Percentiles rank a stretch among this genome's conserved stretches.
These are phyloP conservation scores for Entomortierella lignicola DNA, from an alignment of 192 early-diverging fungal species.

Conservation along the genomic window DNA sequence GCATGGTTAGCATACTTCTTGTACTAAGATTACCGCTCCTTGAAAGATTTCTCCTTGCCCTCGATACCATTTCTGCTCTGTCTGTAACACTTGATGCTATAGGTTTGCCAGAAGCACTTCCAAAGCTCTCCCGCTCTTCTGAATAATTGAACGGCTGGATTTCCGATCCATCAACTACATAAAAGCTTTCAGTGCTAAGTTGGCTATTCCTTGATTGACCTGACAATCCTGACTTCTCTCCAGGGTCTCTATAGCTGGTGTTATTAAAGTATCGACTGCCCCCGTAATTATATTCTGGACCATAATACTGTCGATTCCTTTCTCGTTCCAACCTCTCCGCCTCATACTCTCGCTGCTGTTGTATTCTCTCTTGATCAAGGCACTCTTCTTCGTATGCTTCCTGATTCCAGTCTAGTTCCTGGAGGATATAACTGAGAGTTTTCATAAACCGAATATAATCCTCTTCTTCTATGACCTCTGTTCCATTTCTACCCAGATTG, in stretches of 20 bases:
- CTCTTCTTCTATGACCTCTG: slow-evolving; percentile 41
- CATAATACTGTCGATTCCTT: slow-evolving; percentile 4
- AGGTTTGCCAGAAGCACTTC: not conserved
- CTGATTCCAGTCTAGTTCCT: slow-evolving; percentile 56
- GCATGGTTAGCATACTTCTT: slow-evolving; percentile 28
- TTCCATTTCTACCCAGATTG: not conserved
- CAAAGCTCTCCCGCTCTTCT: not conserved
- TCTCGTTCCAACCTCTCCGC: not conserved
- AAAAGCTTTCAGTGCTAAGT: slow-evolving; percentile 26
- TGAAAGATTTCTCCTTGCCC: slow-evolving; percentile 3
- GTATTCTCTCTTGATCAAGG: slow-evolving; percentile 18
- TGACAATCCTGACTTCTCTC: not conserved
- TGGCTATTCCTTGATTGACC: slow-evolving; percentile 8
- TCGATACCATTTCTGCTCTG: not conserved
- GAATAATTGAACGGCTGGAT: slow-evolving; percentile 1
- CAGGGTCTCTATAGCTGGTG: not conserved
- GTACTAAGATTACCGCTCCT: slow-evolving; percentile 17
- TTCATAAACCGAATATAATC: slow-evolving; percentile 67
- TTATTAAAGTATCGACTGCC: not conserved
- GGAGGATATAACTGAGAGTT: slow-evolving; percentile 58
- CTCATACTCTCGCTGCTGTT: slow-evolving; percentile 2
- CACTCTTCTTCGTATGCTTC: slow-evolving; percentile 43
- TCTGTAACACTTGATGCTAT: not conserved
- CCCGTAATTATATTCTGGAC: not conserved
- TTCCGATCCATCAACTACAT: slow-evolving; percentile 13